Base-by-base conservation (phyloP, 768 basidiomycete species). In the Suillus subalutaceus region DNA sequence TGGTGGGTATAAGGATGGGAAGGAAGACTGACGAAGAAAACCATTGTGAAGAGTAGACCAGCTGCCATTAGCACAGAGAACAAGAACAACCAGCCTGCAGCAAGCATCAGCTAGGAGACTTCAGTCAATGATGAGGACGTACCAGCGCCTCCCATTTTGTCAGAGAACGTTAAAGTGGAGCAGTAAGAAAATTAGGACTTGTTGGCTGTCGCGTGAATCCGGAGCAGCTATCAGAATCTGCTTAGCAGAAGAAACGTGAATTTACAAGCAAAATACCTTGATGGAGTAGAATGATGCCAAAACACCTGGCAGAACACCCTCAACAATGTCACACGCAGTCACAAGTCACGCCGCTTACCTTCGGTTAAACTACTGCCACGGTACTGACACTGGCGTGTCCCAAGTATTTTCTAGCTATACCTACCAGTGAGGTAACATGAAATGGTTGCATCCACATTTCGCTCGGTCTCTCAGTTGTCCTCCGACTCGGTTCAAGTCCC, bases 11-110 rank as follows among this genome's bases (percentile, higher is more conserved):
- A 10, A 30, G 4, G 46, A 46, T 37, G 59, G 12, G 0, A 56
- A 37, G 18, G 12, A 56, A 30, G 53, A 90, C 94, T 79, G 73
- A 98, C 97, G 80, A 97, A 99, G 85, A 99, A 99, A 77, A 99
- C 97, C 92, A 96, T 96, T 72, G 96, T 97, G 83, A 99, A 99
- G 67, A 99, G 83, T 66, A 99, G 84, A 41, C 90, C 95, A 23
- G 96, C 97, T 71, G 96, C 92, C 88, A 94, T 89, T 63, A 99
- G 89, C 77, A 98, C 96, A 75, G 94, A 88, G 77, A 98, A 96
- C 72, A 99, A 87, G 83, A 97, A 99, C 69, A 99, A 81, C 97
- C 96, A 98, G 76, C 94, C 96, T 96, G 6, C 37, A 52, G 52
- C 20, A 37, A 52, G 41, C 26, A 26, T 60, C 30, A 60, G 59